These are phyloP conservation scores for Musa schizocarpa DNA, from an alignment of 176 grass and related monocot species.

Conservation along the genomic window DNA sequence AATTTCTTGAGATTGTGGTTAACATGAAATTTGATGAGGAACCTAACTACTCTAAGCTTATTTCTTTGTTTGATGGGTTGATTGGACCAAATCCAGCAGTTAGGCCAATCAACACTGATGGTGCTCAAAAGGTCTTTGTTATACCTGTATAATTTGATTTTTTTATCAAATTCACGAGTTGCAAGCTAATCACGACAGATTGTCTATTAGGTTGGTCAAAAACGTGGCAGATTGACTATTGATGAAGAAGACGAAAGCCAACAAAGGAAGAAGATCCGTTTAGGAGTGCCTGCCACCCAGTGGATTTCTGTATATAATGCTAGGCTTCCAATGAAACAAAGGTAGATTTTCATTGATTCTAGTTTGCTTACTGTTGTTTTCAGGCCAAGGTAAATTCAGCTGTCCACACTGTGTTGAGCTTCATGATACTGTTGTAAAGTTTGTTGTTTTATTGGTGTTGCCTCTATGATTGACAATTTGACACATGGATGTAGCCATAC, in stretches of 20 bases:
- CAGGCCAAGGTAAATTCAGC: background rate
- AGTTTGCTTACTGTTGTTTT: slow-evolving; percentile 6
- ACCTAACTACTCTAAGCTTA: slow-evolving; percentile 76
- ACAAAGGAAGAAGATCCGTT: slow-evolving; percentile 53
- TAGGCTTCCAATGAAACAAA: slow-evolving; percentile 65
- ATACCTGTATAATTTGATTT: background rate
- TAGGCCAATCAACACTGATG: slow-evolving; percentile 73
- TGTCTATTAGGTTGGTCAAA: slow-evolving; percentile 66
- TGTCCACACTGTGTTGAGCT: background rate
- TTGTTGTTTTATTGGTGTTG: background rate
- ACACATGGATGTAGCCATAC: too few species aligned
- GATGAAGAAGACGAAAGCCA: slow-evolving; percentile 44
- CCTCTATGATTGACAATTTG: background rate
- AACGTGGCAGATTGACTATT: slow-evolving; percentile 53
- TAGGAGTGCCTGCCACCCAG: slow-evolving; percentile 61
- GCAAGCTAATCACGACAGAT: background rate
- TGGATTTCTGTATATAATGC: slow-evolving; percentile 94
- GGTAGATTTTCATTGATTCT: slow-evolving; percentile 33
- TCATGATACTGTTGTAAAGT: background rate
- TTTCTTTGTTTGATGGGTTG: slow-evolving; percentile 76
- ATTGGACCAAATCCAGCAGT: slow-evolving; percentile 70
- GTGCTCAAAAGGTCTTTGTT: slow-evolving; percentile 54
- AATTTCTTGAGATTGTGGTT: slow-evolving; percentile 66
- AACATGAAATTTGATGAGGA: slow-evolving; percentile 96
- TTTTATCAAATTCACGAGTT: slow-evolving; percentile 1